phyloP scores from a whole-genome alignment of 2,329 filamentous ascomycete species.

The Botrytis byssoidea region DNA sequence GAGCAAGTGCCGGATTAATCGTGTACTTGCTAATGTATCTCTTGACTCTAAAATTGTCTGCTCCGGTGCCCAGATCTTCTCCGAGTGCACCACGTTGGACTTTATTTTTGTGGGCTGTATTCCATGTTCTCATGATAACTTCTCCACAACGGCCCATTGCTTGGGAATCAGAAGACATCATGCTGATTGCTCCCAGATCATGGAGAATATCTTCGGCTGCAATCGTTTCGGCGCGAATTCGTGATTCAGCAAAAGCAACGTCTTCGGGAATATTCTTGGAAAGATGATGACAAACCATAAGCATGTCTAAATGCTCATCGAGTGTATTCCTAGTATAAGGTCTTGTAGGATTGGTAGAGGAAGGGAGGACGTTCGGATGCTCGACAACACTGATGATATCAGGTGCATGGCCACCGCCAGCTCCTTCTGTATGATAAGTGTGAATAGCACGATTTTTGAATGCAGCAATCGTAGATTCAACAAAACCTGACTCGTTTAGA shows the following conservation, averaged over 20 bases:
- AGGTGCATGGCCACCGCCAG: conserved; percentile 89
- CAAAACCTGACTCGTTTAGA: conserved; percentile 95
- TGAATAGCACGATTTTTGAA: conserved; percentile 88
- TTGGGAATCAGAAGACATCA: conserved; percentile 96
- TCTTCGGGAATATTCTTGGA: conserved; percentile 93
- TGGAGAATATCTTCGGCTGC: conserved; percentile 95
- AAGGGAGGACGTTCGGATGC: conserved; percentile 82
- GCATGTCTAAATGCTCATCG: conserved; percentile 95
- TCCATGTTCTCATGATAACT: conserved; percentile 90
- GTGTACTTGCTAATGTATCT: conserved; percentile 95
- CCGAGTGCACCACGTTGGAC: conserved; percentile 71
- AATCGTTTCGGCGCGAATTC: conserved; percentile 94
- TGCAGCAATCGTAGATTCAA: conserved; percentile 83
- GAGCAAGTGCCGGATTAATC: conserved; percentile 86
- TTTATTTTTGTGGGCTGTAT: conserved; percentile 97
- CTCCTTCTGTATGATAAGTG: conserved; percentile 95
- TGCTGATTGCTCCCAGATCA: conserved; percentile 90
- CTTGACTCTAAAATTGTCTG: conserved; percentile 91
- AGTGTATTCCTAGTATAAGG: conserved; percentile 90
- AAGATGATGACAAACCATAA: conserved; percentile 97
- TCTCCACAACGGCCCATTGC: conserved; percentile 97
- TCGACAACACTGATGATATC: conserved; percentile 96
- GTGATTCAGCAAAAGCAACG: conserved; percentile 89
- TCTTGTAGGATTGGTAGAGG: conserved; percentile 87
- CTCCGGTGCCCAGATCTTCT: conserved; percentile 75